Conservation (phyloP, 192 early-diverging fungal species). For the Phycomyces nitens region DNA sequence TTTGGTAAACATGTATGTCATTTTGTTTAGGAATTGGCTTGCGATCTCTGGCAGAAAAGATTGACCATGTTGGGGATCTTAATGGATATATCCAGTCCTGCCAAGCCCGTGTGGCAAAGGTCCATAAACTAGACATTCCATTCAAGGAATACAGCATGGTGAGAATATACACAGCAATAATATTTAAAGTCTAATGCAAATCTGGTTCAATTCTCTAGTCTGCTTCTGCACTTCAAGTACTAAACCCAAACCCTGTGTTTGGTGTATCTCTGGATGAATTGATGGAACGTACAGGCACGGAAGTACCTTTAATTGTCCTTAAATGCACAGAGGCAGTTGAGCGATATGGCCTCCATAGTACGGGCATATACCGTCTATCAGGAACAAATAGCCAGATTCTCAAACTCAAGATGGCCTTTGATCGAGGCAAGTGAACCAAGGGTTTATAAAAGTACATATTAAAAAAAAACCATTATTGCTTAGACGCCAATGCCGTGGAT, state of each 20-base stretch:
- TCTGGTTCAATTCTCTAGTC: conserved; percentile 36
- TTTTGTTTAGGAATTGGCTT: conserved; percentile 27
- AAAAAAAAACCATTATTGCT: background rate
- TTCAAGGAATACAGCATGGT: conserved; percentile 47
- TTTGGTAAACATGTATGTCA: background rate
- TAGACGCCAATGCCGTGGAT: conserved; percentile 63
- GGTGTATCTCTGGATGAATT: conserved; percentile 71
- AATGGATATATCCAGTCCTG: conserved; percentile 43
- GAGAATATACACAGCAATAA: conserved; percentile 20
- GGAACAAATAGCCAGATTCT: conserved; percentile 76
- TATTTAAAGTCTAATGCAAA: conserved; percentile 3
- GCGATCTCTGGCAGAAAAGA: conserved; percentile 51
- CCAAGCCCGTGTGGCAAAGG: conserved; percentile 14
- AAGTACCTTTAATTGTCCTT: conserved; percentile 73
- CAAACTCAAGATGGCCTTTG: conserved; percentile 67
- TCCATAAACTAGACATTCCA: conserved; percentile 36
- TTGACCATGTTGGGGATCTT: conserved; percentile 58
- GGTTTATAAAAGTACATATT: no score
- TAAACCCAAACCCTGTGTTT: conserved; percentile 76
- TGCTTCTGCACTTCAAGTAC: conserved; percentile 50
- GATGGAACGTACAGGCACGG: conserved; percentile 66
- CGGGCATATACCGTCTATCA: conserved; percentile 89
- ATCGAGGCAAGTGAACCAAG: conserved; percentile 54
- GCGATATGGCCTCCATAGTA: conserved; percentile 59
- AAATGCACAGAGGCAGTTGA: conserved; percentile 86